These are phyloP conservation scores for Salvia splendens DNA, from an alignment of 257 asterid genomes.

Conservation along the genomic window DNA sequence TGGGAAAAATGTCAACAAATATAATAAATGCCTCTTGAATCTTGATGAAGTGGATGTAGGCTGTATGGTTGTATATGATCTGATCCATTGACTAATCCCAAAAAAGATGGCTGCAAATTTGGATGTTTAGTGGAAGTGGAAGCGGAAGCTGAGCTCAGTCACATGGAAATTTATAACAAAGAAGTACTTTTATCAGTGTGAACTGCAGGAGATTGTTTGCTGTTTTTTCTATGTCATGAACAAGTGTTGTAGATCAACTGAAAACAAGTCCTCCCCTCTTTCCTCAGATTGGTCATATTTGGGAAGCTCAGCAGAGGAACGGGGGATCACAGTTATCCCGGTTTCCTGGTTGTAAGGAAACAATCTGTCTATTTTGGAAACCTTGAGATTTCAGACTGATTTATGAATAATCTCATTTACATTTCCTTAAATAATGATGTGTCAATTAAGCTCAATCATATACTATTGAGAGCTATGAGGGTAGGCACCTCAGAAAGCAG, in stretches of 20 bases:
- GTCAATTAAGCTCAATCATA: constrained; percentile 29
- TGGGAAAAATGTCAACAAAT: no score
- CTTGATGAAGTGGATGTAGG: no score
- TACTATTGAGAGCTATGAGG: constrained; percentile 19
- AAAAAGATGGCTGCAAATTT: no score
- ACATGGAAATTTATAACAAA: no score
- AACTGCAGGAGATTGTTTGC: constrained; percentile 2
- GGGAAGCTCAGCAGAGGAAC: constrained; percentile 8
- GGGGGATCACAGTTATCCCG: background rate
- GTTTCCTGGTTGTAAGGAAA: background rate
- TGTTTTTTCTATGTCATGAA: background rate
- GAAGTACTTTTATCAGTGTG: background rate
- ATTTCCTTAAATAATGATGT: constrained; percentile 19
- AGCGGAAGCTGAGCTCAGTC: no score
- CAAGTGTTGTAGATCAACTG: background rate
- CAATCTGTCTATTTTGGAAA: background rate
- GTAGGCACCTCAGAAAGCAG: constrained; percentile 27
- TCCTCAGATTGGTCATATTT: constrained; percentile 2
- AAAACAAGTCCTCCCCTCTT: constrained; percentile 19
- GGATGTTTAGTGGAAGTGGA: no score
- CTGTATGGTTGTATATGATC: no score
- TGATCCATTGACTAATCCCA: no score
- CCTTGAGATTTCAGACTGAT: constrained; percentile 34
- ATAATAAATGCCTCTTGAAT: no score
- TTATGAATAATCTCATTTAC: constrained; percentile 20